Conservation (phyloP, 305 asterid genomes). For the Fraxinus angustifolia region DNA sequence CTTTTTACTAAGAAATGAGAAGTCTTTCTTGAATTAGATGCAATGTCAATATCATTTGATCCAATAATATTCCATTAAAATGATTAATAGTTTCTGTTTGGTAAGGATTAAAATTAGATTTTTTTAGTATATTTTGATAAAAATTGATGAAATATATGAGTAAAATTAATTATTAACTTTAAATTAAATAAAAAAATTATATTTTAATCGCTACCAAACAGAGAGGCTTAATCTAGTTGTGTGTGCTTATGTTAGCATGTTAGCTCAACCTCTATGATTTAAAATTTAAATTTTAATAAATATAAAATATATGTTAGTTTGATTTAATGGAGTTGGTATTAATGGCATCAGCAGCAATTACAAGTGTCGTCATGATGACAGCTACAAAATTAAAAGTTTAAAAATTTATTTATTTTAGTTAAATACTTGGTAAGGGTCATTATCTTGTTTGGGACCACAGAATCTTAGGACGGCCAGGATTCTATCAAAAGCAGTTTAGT, state of each 20-base stretch:
- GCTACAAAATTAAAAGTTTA: not conserved
- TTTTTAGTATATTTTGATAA: no score
- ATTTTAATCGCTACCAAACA: no score
- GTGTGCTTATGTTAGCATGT: not conserved
- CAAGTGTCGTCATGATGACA: constrained; percentile 3
- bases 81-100: no score
- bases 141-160: no score
- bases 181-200: no score
- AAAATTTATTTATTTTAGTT: not conserved
- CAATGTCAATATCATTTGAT: not conserved
- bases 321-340: constrained; percentile 58
- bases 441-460: constrained; percentile 57
- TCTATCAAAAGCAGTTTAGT: constrained; percentile 48
- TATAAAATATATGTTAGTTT: not conserved
- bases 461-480: constrained; percentile 77
- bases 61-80: not conserved
- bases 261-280: not conserved
- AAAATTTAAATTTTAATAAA: not conserved
- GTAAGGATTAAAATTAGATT: no score
- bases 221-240: not conserved
- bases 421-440: constrained; percentile 21
- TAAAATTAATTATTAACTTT: no score
- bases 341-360: constrained; percentile 30
- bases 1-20: not conserved
- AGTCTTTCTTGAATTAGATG: not conserved